Evolutionary conservation across 1,139 yeast species (phyloP).

Genomic region (Pichiaceae sp.): DNA sequence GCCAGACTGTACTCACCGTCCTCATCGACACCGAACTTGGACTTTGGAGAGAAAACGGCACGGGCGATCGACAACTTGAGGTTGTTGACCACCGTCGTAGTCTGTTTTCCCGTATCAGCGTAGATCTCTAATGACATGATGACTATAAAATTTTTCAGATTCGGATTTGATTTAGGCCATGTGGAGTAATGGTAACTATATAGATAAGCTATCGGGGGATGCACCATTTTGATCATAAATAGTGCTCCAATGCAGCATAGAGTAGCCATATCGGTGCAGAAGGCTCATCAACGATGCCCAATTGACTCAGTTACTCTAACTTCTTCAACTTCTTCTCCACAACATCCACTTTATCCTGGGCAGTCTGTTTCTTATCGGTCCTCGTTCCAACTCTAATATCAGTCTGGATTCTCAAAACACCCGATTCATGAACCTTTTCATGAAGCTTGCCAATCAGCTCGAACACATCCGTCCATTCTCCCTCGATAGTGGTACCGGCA

Average conservation of each 20-base stretch:
- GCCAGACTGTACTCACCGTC: constrained; percentile 26
- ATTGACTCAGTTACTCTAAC: no score
- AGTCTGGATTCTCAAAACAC: constrained; percentile 71
- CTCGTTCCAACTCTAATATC: constrained; percentile 81
- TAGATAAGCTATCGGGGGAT: no score
- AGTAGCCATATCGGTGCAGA: no score
- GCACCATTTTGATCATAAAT: no score
- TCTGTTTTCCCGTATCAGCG: constrained; percentile 33
- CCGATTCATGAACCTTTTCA: constrained; percentile 56
- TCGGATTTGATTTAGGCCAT: no score
- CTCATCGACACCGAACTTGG: constrained; percentile 25
- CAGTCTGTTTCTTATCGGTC: constrained; percentile 58
- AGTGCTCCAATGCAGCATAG: no score
- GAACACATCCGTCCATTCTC: constrained; percentile 89
- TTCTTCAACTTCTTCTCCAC: constrained; percentile 42
- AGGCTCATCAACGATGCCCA: no score
- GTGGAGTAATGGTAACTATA: no score
- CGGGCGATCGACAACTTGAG: constrained; percentile 54
- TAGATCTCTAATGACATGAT: constrained; percentile 25
- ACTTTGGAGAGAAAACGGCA: constrained; percentile 27
- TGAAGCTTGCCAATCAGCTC: constrained; percentile 73
- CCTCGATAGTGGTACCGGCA: constrained; percentile 87
- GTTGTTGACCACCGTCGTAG: constrained; percentile 42
- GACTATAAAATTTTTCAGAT: neutral
- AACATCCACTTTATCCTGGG: constrained; percentile 55